Percentiles rank a stretch among this genome's conserved stretches.
These are phyloP conservation scores for Penicillium goetzii DNA, from an alignment of 495 filamentous ascomycete species.

Conservation along the genomic window DNA sequence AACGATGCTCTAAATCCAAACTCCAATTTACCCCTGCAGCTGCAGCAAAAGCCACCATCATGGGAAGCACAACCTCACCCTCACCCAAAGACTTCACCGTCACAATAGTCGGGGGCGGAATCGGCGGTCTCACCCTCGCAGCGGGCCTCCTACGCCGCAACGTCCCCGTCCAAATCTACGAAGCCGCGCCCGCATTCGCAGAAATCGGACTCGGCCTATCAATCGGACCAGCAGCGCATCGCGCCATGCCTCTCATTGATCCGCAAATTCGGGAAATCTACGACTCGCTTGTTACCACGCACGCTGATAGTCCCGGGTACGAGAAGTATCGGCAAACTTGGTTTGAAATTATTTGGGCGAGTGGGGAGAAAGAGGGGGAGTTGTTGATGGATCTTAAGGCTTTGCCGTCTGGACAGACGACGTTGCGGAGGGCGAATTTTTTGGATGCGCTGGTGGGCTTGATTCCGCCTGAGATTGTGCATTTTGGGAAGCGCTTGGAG, in stretches of 20 bases:
- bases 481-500: constrained; percentile 41
- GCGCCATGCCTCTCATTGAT: constrained; percentile 55
- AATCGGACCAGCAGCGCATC: constrained; percentile 61
- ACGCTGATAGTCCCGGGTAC: constrained; percentile 34
- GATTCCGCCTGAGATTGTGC: constrained; percentile 48
- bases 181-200: constrained; percentile 53
- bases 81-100: constrained; percentile 40
- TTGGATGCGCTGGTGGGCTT: constrained; percentile 61
- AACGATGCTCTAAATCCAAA: neutral
- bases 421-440: constrained; percentile 59
- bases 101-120: constrained; percentile 65
- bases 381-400: constrained; percentile 39
- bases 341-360: constrained; percentile 37
- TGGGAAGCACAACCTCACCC: constrained; percentile 5
- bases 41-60: neutral
- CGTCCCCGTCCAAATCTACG: constrained; percentile 57
- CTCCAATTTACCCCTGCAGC: neutral
- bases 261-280: constrained; percentile 41
- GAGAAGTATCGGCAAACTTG: constrained; percentile 29
- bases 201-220: constrained; percentile 65
- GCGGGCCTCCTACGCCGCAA: constrained; percentile 56
- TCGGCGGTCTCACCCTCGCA: constrained; percentile 61
- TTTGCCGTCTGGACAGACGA: constrained; percentile 37
- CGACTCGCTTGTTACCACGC: constrained; percentile 38
- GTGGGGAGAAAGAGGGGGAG: constrained; percentile 28